Conservation (phyloP, 2,329 filamentous ascomycete species). For the Pseudovirgaria hyperparasitica region DNA sequence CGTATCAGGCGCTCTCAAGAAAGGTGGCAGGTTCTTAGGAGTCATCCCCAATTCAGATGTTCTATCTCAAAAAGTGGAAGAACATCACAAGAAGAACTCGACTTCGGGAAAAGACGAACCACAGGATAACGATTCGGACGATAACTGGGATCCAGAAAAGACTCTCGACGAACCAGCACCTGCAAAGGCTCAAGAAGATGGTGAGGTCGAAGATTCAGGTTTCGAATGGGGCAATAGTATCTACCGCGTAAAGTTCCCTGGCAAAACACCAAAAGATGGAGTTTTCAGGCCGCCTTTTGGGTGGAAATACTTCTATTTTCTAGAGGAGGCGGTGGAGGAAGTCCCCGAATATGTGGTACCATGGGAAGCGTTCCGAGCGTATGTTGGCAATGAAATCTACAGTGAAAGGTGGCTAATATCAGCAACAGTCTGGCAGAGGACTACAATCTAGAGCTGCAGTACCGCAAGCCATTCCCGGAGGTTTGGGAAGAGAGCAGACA, state of each 20-base stretch:
- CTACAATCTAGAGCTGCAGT: conserved; percentile 91
- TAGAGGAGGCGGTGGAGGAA: conserved; percentile 90
- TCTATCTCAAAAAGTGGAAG: conserved; percentile 63
- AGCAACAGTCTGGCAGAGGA: conserved; percentile 81
- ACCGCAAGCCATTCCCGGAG: conserved; percentile 79
- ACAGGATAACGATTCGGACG: conserved; percentile 24
- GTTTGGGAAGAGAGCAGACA: conserved; percentile 90
- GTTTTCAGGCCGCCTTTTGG: conserved; percentile 90
- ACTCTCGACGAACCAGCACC: conserved; percentile 24
- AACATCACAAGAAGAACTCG: conserved; percentile 50
- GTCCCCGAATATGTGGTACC: conserved; percentile 96
- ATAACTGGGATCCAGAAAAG: conserved; percentile 34
- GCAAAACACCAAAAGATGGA: conserved; percentile 70
- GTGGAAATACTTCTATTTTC: conserved; percentile 96
- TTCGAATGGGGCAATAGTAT: conserved; percentile 86
- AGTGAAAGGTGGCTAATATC: too few relatives aligned
- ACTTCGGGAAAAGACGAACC: conserved; percentile 19
- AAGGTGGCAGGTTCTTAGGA: conserved; percentile 87
- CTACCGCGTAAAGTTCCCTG: conserved; percentile 81
- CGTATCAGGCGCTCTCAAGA: conserved; percentile 79
- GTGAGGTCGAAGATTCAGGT: conserved; percentile 34
- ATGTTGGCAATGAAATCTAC: conserved; percentile 10
- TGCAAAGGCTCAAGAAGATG: conserved; percentile 19
- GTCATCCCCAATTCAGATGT: conserved; percentile 96
- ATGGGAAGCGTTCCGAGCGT: conserved; percentile 91